phyloP scores from a whole-genome alignment of 129 eudicot species.

The Centaurea solstitialis region DNA sequence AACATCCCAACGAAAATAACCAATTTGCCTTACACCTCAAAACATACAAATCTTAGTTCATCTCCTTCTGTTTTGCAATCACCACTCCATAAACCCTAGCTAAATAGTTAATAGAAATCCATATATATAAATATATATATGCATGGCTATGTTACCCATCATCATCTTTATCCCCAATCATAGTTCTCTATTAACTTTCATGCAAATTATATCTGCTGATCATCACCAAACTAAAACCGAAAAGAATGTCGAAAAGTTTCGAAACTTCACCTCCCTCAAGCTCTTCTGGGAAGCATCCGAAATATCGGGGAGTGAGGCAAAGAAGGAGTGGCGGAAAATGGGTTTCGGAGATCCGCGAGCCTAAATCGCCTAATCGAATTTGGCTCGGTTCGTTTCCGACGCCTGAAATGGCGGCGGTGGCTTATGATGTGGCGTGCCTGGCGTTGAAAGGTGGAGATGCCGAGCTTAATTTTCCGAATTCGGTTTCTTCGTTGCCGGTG shows the following conservation, averaged over 20 bases:
- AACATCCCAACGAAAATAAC: conserved; percentile 33
- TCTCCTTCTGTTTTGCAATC: conserved; percentile 59
- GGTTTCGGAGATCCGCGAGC: conserved; percentile 86
- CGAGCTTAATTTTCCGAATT: conserved; percentile 66
- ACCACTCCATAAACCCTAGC: conserved; percentile 16
- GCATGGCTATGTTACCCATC: conserved; percentile 34
- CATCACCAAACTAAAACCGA: neutral
- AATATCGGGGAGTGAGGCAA: conserved; percentile 63
- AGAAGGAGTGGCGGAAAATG: conserved; percentile 72
- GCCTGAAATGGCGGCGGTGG: conserved; percentile 82
- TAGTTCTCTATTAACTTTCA: neutral
- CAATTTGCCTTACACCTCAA: conserved; percentile 59
- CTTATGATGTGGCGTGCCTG: conserved; percentile 78
- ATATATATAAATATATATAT: conserved; percentile 23
- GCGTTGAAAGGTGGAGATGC: conserved; percentile 70
- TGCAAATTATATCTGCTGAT: conserved; percentile 11
- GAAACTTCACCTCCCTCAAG: conserved; percentile 16
- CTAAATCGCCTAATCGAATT: conserved; percentile 63
- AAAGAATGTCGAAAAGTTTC: conserved; percentile 23
- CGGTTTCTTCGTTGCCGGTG: conserved; percentile 52
- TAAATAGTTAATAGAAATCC: neutral
- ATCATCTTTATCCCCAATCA: conserved; percentile 20
- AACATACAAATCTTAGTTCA: conserved; percentile 52
- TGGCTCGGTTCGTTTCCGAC: conserved; percentile 80
- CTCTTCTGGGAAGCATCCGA: conserved; percentile 41